phyloP scores from a whole-genome alignment of 352 stramenopile genomes.

The Peronospora destructor region DNA sequence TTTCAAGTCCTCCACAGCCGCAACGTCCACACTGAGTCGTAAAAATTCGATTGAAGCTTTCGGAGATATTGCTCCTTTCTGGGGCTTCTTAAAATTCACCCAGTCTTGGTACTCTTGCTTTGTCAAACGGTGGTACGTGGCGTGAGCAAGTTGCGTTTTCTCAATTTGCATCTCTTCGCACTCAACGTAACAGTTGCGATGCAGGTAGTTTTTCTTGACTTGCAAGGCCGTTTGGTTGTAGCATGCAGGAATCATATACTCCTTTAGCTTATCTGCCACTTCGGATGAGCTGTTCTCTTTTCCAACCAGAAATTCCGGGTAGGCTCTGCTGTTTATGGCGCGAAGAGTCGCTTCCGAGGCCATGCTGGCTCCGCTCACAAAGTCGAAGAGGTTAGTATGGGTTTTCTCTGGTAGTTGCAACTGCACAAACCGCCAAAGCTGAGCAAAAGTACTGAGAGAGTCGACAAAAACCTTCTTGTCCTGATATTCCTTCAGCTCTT shows the following conservation, averaged over 20 bases:
- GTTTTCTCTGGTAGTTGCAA: constrained; percentile 35
- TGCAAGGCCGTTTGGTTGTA: constrained; percentile 37
- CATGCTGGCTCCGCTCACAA: constrained; percentile 32
- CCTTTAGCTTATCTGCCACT: constrained; percentile 16
- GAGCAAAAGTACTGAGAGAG: constrained; percentile 3
- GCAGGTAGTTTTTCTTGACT: constrained; percentile 41
- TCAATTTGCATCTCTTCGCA: constrained; percentile 34
- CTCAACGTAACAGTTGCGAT: constrained; percentile 34
- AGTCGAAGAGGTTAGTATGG: constrained; percentile 36
- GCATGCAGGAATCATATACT: constrained; percentile 20
- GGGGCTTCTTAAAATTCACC: constrained; percentile 14
- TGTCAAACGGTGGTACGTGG: constrained; percentile 36
- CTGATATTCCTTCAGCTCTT: too few relatives aligned
- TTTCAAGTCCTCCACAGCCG: constrained; percentile 39
- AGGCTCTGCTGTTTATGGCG: constrained; percentile 31
- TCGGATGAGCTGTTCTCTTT: constrained; percentile 23
- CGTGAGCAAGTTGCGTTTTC: constrained; percentile 24
- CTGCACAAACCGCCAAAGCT: constrained; percentile 28
- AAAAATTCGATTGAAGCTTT: constrained; percentile 34
- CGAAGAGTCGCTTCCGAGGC: constrained; percentile 32
- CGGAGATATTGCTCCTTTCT: not conserved
- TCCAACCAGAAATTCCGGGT: constrained; percentile 30
- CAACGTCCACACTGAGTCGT: constrained; percentile 29
- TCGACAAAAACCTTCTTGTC: not conserved
- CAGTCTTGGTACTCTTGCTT: constrained; percentile 32